Conservation (phyloP, 2,329 filamentous ascomycete species). For the Onygena corvina region DNA sequence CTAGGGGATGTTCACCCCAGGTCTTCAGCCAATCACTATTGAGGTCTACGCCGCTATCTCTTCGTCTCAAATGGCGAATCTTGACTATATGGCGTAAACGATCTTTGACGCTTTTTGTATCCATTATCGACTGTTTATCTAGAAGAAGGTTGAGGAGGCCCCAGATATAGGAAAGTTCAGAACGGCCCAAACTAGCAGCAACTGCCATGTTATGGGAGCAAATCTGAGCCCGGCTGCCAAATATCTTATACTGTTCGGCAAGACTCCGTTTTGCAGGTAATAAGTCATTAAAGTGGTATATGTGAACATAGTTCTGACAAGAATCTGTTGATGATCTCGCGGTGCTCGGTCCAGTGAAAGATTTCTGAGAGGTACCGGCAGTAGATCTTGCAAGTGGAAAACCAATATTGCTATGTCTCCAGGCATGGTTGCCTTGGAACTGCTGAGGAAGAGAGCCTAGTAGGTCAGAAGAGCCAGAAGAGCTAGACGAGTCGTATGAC, state of each 20-base stretch:
- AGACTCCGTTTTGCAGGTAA: slow-evolving; percentile 69
- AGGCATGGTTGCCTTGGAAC: slow-evolving; percentile 40
- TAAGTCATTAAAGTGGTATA: slow-evolving; percentile 57
- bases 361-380: slow-evolving; percentile 38
- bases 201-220: slow-evolving; percentile 74
- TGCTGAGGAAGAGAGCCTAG: slow-evolving; percentile 37
- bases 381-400: slow-evolving; percentile 43
- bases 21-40: slow-evolving; percentile 35
- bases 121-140: slow-evolving; percentile 58
- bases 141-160: slow-evolving; percentile 65
- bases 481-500: slow-evolving; percentile 51
- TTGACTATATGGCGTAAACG: slow-evolving; percentile 1
- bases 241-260: slow-evolving; percentile 69
- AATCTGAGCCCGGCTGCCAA: slow-evolving; percentile 67
- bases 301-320: slow-evolving; percentile 57
- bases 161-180: slow-evolving; percentile 73
- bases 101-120: slow-evolving; percentile 34
- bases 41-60: slow-evolving; percentile 26
- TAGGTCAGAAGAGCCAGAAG: slow-evolving; percentile 35
- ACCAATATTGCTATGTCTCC: slow-evolving; percentile 41
- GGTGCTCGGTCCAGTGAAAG: slow-evolving; percentile 46
- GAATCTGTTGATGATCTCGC: slow-evolving; percentile 32
- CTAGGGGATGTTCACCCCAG: slow-evolving; percentile 48
- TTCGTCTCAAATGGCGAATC: slow-evolving; percentile 11
- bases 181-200: slow-evolving; percentile 56